Evolutionary conservation across 2,329 filamentous ascomycete species (phyloP).

Genomic region (Fusarium humuli): DNA sequence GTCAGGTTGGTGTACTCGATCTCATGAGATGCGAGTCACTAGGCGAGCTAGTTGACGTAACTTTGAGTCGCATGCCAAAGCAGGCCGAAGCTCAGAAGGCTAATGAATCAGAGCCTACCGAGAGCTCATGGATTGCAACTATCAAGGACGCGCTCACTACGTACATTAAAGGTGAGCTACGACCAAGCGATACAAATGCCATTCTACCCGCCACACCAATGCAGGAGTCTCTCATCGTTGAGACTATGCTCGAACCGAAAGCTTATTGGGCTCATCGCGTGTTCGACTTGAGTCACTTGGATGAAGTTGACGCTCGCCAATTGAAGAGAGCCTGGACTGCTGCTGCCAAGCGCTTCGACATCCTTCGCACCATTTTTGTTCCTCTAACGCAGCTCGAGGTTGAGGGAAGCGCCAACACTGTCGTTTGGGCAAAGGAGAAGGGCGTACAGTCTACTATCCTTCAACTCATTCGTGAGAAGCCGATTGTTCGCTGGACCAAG

Average conservation of each 20-base stretch:
- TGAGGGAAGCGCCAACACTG: background rate
- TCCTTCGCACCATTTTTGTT: conserved; percentile 16
- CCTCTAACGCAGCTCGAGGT: conserved; percentile 11
- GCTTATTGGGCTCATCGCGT: conserved; percentile 31
- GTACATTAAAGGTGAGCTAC: background rate
- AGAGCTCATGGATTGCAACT: conserved; percentile 1
- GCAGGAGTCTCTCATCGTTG: conserved; percentile 26
- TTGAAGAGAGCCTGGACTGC: conserved; percentile 22
- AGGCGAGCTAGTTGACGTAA: conserved; percentile 9
- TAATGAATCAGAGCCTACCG: rapidly evolving
- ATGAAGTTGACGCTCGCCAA: background rate
- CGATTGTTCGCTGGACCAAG: conserved; percentile 1
- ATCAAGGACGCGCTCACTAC: conserved; percentile 1
- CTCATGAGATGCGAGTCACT: conserved; percentile 18
- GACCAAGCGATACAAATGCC: background rate
- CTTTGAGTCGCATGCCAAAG: background rate
- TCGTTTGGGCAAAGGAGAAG: conserved; percentile 11
- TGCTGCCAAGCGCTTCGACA: conserved; percentile 15
- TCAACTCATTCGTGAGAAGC: conserved; percentile 2
- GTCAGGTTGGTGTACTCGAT: conserved; percentile 21
- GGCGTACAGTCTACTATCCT: conserved; percentile 5
- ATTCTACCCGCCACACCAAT: conserved; percentile 19
- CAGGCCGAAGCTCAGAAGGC: rapidly evolving
- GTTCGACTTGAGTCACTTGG: conserved; percentile 15
- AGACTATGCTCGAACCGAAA: conserved; percentile 25